These are phyloP conservation scores for Endocladia muricata DNA, from an alignment of 31 red algal genomes.

Conservation along the genomic window DNA sequence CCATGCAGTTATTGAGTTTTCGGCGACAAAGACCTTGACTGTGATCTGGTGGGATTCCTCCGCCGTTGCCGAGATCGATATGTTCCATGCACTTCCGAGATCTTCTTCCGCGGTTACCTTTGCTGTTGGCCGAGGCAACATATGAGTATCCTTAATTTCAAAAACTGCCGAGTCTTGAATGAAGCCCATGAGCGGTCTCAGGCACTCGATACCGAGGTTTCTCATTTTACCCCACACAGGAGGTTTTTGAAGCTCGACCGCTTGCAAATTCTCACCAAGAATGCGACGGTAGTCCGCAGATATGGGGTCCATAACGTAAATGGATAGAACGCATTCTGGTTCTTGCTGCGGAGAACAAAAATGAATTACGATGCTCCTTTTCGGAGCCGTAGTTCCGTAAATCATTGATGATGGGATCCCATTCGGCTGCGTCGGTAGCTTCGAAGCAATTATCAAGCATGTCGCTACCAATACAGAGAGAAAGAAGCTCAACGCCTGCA, in stretches of 20 bases:
- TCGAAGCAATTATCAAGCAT: background rate
- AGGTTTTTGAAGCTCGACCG: background rate
- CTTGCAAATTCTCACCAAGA: background rate
- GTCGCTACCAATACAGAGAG: background rate
- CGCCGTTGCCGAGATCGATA: constrained; percentile 20
- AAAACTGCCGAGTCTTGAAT: constrained; percentile 21
- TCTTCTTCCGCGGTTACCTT: constrained; percentile 36
- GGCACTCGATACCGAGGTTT: constrained; percentile 24
- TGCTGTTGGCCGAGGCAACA: constrained; percentile 23
- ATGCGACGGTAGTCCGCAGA: constrained; percentile 11
- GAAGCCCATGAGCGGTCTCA: constrained; percentile 31
- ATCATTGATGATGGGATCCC: background rate
- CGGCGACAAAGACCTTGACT: constrained; percentile 22
- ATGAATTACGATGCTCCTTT: constrained; percentile 33
- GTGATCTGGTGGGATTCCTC: constrained; percentile 39
- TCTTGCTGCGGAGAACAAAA: constrained; percentile 44
- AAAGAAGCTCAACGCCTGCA: constrained; percentile 17
- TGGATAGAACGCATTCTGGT: constrained; percentile 10
- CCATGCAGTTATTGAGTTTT: constrained; percentile 23
- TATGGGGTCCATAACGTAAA: constrained; percentile 22
- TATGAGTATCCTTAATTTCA: background rate
- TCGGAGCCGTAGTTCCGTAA: constrained; percentile 33
- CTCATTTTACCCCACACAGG: constrained; percentile 43
- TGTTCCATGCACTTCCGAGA: constrained; percentile 39
- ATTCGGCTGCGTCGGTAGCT: background rate